phyloP scores from a whole-genome alignment of 257 asterid genomes.

The Fraxinus americana region DNA sequence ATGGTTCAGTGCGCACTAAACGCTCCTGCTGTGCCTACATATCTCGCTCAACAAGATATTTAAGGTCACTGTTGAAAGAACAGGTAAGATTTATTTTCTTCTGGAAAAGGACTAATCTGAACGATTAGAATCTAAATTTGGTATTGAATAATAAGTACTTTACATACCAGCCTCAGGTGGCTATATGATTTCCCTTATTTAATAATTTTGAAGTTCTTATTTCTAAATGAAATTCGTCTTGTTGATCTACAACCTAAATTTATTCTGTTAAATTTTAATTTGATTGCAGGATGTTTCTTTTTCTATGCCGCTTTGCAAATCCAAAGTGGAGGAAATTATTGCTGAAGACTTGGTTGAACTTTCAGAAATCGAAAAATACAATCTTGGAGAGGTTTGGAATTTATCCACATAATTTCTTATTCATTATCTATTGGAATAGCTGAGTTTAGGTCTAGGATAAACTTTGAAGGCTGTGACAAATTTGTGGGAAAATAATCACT shows the following conservation, averaged over 20 bases:
- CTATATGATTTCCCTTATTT: slow-evolving; percentile 16
- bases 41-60: slow-evolving; percentile 85
- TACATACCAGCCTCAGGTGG: slow-evolving; percentile 1
- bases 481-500: slow-evolving; percentile 8
- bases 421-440: slow-evolving; percentile 10
- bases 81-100: slow-evolving; percentile 55
- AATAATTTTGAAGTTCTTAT: slow-evolving; percentile 9
- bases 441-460: slow-evolving; percentile 17
- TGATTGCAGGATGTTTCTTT: slow-evolving; percentile 67
- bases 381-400: slow-evolving; percentile 68
- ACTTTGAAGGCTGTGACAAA: slow-evolving; percentile 11
- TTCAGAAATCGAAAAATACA: slow-evolving; percentile 70
- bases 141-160: not conserved
- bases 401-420: slow-evolving; percentile 19
- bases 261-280: slow-evolving; percentile 23
- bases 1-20: slow-evolving; percentile 44
- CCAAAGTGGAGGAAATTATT: slow-evolving; percentile 72
- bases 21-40: slow-evolving; percentile 70
- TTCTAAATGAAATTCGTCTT: slow-evolving; percentile 19
- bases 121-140: not conserved
- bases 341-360: slow-evolving; percentile 83
- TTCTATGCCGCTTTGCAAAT: slow-evolving; percentile 85
- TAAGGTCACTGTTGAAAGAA: slow-evolving; percentile 82
- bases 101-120: slow-evolving; percentile 13
- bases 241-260: slow-evolving; percentile 4